phyloP scores from a whole-genome alignment of 2,329 filamentous ascomycete genomes.

The Alternaria arborescens region DNA sequence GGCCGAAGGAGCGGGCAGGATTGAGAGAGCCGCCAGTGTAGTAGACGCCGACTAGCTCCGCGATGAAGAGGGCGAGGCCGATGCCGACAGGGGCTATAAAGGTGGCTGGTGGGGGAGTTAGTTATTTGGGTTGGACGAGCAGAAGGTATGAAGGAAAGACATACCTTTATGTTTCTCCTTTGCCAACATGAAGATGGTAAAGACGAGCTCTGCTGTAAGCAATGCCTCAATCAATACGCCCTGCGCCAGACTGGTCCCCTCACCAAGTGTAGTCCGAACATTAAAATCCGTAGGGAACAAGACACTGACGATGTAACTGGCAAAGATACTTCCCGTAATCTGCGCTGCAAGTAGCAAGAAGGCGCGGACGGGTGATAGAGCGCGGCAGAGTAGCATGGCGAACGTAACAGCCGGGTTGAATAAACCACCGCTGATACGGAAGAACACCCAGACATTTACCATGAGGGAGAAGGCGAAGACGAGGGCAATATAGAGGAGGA shows the following conservation, averaged over 20 bases:
- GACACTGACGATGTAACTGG: slow-evolving; percentile 55
- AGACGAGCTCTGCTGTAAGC: slow-evolving; percentile 49
- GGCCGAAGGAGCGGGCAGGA: slow-evolving; percentile 57
- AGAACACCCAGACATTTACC: slow-evolving; percentile 54
- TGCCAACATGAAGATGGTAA: slow-evolving; percentile 66
- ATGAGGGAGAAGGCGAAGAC: slow-evolving; percentile 50
- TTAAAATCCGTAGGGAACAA: slow-evolving; percentile 58
- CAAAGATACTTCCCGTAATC: slow-evolving; percentile 56
- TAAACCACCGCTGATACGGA: slow-evolving; percentile 46
- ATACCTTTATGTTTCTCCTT: slow-evolving; percentile 72
- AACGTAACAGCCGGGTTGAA: slow-evolving; percentile 47
- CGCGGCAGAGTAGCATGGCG: slow-evolving; percentile 50
- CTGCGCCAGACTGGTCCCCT: slow-evolving; percentile 52
- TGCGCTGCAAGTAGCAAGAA: slow-evolving; percentile 56
- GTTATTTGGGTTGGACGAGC: background rate
- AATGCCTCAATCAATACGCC: slow-evolving; percentile 57
- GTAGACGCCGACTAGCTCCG: slow-evolving; percentile 60
- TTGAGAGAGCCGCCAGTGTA: slow-evolving; percentile 59
- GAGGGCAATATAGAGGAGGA: slow-evolving; percentile 51
- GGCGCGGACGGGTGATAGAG: slow-evolving; percentile 55
- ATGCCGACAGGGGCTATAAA: slow-evolving; percentile 76
- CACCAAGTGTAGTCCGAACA: slow-evolving; percentile 56
- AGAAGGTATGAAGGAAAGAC: background rate
- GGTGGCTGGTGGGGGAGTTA: slow-evolving; percentile 57
- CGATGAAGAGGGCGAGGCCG: slow-evolving; percentile 74